Percentiles rank a stretch among this genome's conserved stretches.
These are phyloP conservation scores for Solanum raphanifolium DNA, from an alignment of 257 asterid genomes.

Conservation along the genomic window DNA sequence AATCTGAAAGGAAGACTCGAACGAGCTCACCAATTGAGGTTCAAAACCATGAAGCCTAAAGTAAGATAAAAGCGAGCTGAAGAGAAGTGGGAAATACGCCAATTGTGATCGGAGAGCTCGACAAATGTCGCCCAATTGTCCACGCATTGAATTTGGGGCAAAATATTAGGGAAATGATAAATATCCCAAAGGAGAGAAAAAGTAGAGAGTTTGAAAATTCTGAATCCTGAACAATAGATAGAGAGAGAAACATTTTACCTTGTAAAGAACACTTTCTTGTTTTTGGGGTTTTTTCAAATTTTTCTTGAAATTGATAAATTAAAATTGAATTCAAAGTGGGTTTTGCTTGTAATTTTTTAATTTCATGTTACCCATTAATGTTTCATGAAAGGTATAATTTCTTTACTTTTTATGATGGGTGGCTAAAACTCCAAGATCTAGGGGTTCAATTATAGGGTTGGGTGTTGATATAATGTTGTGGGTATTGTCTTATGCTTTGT, in stretches of 20 bases:
- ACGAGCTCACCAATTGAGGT: too few relatives aligned
- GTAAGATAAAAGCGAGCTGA: too few relatives aligned
- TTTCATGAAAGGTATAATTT: neutral
- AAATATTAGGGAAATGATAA: too few relatives aligned
- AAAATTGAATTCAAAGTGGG: neutral
- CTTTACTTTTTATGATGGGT: neutral
- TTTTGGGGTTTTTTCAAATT: too few relatives aligned
- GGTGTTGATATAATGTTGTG: neutral
- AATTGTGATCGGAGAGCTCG: neutral
- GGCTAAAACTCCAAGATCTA: neutral
- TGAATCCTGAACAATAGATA: too few relatives aligned
- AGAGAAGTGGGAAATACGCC: too few relatives aligned
- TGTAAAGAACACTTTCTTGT: neutral
- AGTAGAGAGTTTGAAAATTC: neutral
- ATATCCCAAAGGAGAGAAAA: neutral
- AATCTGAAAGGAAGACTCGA: too few relatives aligned
- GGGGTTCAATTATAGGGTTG: neutral
- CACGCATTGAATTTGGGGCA: too few relatives aligned
- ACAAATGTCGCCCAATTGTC: neutral
- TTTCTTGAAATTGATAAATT: too few relatives aligned
- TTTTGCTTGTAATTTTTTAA: neutral
- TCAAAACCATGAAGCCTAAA: too few relatives aligned
- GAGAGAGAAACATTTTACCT: neutral
- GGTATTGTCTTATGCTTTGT: neutral
- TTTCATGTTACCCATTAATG: neutral